A percentile compares a stretch with the other conserved stretches of the same genome.
phyloP scores from a whole-genome alignment of 176 grass and related monocot genomes.

The Carex myosuroides region DNA sequence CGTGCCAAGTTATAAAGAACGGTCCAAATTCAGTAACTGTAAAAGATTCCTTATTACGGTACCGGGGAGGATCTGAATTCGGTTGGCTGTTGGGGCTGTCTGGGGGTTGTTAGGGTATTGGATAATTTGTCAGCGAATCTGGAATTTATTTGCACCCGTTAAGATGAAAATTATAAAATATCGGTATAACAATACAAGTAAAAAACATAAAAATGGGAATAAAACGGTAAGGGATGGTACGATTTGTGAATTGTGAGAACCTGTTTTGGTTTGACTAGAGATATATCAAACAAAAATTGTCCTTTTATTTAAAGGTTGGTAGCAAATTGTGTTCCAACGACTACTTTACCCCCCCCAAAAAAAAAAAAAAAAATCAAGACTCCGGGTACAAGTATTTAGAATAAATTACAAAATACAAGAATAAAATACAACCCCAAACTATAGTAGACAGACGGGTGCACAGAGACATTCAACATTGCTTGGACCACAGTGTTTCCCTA shows the following conservation, averaged over 20 bases:
- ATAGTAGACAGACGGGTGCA: background rate
- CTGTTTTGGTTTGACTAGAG: background rate
- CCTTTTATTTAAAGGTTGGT: background rate
- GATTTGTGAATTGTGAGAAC: background rate
- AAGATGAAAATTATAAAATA: background rate
- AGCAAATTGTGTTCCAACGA: background rate
- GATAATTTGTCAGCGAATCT: background rate
- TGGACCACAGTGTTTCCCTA: background rate
- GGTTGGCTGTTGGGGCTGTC: background rate
- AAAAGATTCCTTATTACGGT: too few relatives aligned
- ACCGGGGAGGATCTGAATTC: too few relatives aligned
- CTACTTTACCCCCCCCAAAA: too few relatives aligned
- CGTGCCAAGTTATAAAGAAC: too few relatives aligned
- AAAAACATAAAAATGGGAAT: too few relatives aligned
- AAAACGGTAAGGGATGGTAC: background rate
- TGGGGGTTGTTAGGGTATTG: background rate
- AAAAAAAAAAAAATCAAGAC: background rate
- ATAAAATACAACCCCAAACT: background rate
- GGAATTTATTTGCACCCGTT: background rate
- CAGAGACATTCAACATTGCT: background rate
- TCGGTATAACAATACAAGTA: too few relatives aligned
- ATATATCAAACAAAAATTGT: too few relatives aligned
- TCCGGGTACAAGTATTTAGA: background rate
- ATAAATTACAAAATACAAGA: background rate
- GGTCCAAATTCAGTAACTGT: too few relatives aligned